These are phyloP conservation scores for Apiospora rasikravindrae DNA, from an alignment of 2,329 filamentous ascomycete genomes.

Conservation along the genomic window DNA sequence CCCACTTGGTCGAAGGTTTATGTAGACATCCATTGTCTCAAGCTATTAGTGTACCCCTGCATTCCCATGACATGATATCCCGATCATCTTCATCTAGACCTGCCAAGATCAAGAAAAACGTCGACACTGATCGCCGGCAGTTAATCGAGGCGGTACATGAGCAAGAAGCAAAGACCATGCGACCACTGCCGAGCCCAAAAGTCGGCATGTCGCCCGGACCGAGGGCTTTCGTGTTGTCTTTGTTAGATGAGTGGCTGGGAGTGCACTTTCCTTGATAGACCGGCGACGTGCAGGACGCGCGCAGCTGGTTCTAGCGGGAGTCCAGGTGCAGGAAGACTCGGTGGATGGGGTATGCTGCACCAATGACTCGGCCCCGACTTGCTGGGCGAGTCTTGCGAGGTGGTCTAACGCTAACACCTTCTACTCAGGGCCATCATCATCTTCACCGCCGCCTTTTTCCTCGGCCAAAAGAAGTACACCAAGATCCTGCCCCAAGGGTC, in stretches of 20 bases:
- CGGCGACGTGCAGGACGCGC: not conserved
- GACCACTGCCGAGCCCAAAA: not conserved
- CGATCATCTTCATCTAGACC: not conserved
- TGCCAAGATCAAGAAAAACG: not conserved
- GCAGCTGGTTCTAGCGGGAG: not conserved
- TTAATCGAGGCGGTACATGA: not conserved
- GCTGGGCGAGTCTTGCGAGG: slow-evolving; percentile 41
- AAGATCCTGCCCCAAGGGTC: slow-evolving; percentile 53
- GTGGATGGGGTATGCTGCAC: slow-evolving; percentile 44
- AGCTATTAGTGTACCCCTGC: not conserved
- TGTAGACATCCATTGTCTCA: not conserved
- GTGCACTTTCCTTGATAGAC: not conserved
- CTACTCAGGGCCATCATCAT: slow-evolving; percentile 58
- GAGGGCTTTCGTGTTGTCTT: not conserved
- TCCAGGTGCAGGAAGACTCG: slow-evolving; percentile 31
- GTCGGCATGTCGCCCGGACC: not conserved
- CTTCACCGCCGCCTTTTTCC: slow-evolving; percentile 65
- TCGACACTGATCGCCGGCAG: not conserved
- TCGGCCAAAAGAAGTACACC: slow-evolving; percentile 65
- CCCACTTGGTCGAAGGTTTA: not conserved
- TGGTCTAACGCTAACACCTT: slow-evolving; percentile 30
- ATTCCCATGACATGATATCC: not conserved
- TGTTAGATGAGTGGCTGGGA: not conserved
- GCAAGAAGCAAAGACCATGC: not conserved
- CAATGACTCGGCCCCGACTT: slow-evolving; percentile 38